Evolutionary conservation across 2,329 filamentous ascomycete species (phyloP).

Genomic region (Rutstroemia sp.): DNA sequence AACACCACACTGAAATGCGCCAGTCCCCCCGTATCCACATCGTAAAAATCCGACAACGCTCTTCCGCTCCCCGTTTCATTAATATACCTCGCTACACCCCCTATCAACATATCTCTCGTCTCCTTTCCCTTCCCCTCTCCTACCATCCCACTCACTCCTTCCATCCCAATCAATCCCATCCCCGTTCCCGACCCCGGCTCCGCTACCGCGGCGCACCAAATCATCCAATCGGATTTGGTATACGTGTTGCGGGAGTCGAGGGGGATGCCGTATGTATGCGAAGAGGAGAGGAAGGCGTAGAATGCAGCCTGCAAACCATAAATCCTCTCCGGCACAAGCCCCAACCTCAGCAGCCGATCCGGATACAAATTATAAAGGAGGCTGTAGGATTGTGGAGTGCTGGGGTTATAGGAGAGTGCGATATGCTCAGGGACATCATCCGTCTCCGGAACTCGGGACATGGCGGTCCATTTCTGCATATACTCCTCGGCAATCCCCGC

Average conservation of each 20-base stretch:
- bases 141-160: too few relatives aligned
- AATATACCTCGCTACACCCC: not conserved
- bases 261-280: slow-evolving; percentile 71
- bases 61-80: not conserved
- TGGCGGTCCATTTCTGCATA: slow-evolving; percentile 63
- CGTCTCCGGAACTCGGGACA: slow-evolving; percentile 52
- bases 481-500: slow-evolving; percentile 53
- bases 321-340: too few relatives aligned
- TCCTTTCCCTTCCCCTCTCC: not conserved
- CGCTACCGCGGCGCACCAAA: slow-evolving; percentile 11
- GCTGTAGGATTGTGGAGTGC: too few relatives aligned
- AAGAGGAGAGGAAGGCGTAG: slow-evolving; percentile 70
- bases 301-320: slow-evolving; percentile 35
- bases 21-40: not conserved
- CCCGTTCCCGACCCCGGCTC: too few relatives aligned
- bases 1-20: not conserved
- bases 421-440: too few relatives aligned
- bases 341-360: too few relatives aligned
- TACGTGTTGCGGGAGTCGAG: slow-evolving; percentile 75
- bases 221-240: slow-evolving; percentile 58
- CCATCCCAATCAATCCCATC: too few relatives aligned
- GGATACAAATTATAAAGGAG: too few relatives aligned
- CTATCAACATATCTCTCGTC: not conserved
- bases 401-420: too few relatives aligned
- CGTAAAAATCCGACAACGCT: not conserved